Evolutionary conservation across 805 yeast species (phyloP), one percentile per base, ranked within the genome.

Genomic region (Sugiyamaella boreocaroliniensis): DNA sequence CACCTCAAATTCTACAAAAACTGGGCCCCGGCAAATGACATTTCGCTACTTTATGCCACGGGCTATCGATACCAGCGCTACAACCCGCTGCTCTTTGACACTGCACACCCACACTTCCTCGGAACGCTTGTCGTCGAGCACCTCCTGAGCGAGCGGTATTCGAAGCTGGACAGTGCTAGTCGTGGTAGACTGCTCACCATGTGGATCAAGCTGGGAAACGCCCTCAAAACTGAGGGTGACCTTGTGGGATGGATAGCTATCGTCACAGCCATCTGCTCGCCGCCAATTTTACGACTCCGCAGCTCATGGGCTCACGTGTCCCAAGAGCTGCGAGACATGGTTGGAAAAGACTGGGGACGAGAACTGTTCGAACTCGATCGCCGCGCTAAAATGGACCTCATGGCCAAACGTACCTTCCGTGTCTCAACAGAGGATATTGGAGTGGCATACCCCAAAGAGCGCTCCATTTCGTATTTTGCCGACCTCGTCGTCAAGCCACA

Each of bases 231-330:
- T 55, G 71, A 79, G 29, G 98, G 98, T 48, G 95, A 92, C 65
- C 88, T 89, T 90, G 90, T 89, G 0, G 83, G 93, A 29, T 92
- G 97, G 97, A 71, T 89, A 20, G 96, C 96, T 0, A 81, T 92
- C 59, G 88, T 96, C 0, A 82, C 93, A 0, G 76, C 85, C 1
- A 76, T 90, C 1, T 84, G 96, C 61, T 86, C 95, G 0, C 80
- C 85, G 51, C 95, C 97, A 0, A 75, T 92, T 1, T 71, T 92
- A 53, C 77, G 98, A 58, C 72, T 92, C 45, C 71, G 78, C 26
- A 76, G 78, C 50, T 77, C 90, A 1, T 92, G 98, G 98, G 71
- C 82, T 7, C 71, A 74, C 47, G 86, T 89, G 3, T 78, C 85
- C 12, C 76, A 77, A 18, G 77, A 78, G 29, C 73, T 78, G 45